Conservation (phyloP, 2,329 filamentous ascomycete species). For the Sarocladium strictum region DNA sequence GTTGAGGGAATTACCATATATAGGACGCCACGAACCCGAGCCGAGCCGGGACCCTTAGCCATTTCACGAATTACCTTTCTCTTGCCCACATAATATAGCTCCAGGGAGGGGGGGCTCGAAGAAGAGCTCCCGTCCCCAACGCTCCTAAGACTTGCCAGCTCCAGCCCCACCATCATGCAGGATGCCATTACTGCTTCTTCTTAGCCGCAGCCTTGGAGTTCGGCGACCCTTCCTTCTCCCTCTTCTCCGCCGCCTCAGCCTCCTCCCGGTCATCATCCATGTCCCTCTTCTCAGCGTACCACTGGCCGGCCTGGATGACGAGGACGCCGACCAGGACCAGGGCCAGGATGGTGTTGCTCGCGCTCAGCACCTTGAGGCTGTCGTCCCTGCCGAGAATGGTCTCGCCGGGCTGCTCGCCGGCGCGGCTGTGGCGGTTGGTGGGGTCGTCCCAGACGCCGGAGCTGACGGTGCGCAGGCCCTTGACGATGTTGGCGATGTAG, state of each 20-base stretch:
- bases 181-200: slow-evolving; percentile 29
- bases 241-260: slow-evolving; percentile 36
- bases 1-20: slow-evolving; percentile 4
- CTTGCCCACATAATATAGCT: too few species aligned
- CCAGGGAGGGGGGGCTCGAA: too few species aligned
- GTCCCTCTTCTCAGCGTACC: slow-evolving; percentile 97
- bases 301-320: slow-evolving; percentile 91
- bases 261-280: slow-evolving; percentile 68
- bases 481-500: slow-evolving; percentile 94
- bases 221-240: slow-evolving; percentile 18
- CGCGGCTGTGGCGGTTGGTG: slow-evolving; percentile 30
- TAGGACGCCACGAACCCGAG: background rate
- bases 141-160: background rate
- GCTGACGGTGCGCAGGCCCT: slow-evolving; percentile 80
- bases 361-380: slow-evolving; percentile 81
- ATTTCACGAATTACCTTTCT: background rate
- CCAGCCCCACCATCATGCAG: background rate
- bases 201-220: slow-evolving; percentile 19
- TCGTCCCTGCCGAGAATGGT: slow-evolving; percentile 77
- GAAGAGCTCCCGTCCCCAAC: too few species aligned
- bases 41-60: background rate
- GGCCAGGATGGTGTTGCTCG: slow-evolving; percentile 93
- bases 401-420: slow-evolving; percentile 47
- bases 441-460: slow-evolving; percentile 55
- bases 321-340: slow-evolving; percentile 87